Percentiles rank a stretch among this genome's conserved stretches.
phyloP scores from a whole-genome alignment of 768 basidiomycete genomes.

The Boletellus sp. region DNA sequence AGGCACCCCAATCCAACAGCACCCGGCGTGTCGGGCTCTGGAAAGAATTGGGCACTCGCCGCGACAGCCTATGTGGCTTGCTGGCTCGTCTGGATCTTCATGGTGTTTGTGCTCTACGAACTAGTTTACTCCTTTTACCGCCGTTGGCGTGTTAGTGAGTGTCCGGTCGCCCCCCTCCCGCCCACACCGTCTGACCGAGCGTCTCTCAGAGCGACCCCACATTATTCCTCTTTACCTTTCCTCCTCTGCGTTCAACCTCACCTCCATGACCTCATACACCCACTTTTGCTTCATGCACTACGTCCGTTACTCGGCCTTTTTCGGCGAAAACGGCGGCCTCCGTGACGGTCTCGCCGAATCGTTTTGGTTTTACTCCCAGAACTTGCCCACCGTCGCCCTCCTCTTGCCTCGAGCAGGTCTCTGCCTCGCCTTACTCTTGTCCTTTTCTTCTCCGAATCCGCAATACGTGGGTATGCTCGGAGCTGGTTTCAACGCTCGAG shows the following conservation, averaged over 20 bases:
- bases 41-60: constrained; percentile 77
- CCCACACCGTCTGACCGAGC: constrained; percentile 3
- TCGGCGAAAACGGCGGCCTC: constrained; percentile 45
- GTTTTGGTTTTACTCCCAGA: constrained; percentile 81
- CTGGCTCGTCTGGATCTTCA: constrained; percentile 71
- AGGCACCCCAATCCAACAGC: constrained; percentile 69
- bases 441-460: constrained; percentile 51
- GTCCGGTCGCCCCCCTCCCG: constrained; percentile 12
- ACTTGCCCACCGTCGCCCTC: constrained; percentile 75
- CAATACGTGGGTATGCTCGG: constrained; percentile 44
- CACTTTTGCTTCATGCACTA: constrained; percentile 84
- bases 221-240: constrained; percentile 84
- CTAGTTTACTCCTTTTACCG: constrained; percentile 70
- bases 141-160: constrained; percentile 79
- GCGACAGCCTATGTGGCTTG: constrained; percentile 81
- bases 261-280: constrained; percentile 73
- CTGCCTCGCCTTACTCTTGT: constrained; percentile 65
- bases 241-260: constrained; percentile 69
- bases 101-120: constrained; percentile 75
- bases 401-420: constrained; percentile 82
- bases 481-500: constrained; percentile 50
- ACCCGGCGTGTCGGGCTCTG: constrained; percentile 65
- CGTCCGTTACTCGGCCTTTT: constrained; percentile 69
- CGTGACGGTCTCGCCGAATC: constrained; percentile 74
- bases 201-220: constrained; percentile 66